These are phyloP conservation scores for Globisporangium takayamanum DNA, from an alignment of 352 stramenopile genomes.

Conservation along the genomic window DNA sequence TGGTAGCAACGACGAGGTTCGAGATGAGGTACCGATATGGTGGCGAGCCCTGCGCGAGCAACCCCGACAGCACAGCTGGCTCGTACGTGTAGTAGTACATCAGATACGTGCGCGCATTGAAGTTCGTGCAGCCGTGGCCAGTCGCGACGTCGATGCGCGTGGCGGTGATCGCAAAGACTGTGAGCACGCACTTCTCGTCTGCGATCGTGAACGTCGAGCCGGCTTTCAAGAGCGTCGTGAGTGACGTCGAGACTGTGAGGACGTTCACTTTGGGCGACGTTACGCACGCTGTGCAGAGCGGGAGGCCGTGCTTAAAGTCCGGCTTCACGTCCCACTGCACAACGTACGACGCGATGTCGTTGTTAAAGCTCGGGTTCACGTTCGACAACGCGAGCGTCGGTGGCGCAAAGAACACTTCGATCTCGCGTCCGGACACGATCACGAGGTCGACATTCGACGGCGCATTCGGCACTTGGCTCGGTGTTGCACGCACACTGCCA, in stretches of 20 bases:
- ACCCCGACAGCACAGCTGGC: conserved; percentile 41
- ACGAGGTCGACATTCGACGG: conserved; percentile 84
- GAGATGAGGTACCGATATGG: conserved; percentile 81
- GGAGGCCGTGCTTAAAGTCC: conserved; percentile 60
- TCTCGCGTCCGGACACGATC: conserved; percentile 83
- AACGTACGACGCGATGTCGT: conserved; percentile 84
- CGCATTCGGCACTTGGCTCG: conserved; percentile 80
- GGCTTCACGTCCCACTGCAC: conserved; percentile 82
- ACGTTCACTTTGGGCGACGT: conserved; percentile 28
- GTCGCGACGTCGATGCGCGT: conserved; percentile 23
- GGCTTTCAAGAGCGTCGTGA: conserved; percentile 19
- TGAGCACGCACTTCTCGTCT: conserved; percentile 42
- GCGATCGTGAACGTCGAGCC: conserved; percentile 48
- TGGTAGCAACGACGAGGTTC: conserved; percentile 45
- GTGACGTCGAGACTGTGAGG: conserved; percentile 34
- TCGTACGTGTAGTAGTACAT: conserved; percentile 60
- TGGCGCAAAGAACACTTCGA: conserved; percentile 89
- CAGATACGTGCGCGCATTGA: conserved; percentile 37
- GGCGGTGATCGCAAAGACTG: conserved; percentile 18
- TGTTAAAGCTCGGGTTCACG: conserved; percentile 65
- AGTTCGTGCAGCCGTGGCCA: conserved; percentile 32
- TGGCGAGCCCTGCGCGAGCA: conserved; percentile 61
- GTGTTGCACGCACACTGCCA: conserved; percentile 34
- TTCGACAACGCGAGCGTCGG: conserved; percentile 45
- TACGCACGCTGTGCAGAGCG: conserved; percentile 42